These are phyloP conservation scores for Rhizopogon roseolus DNA, from an alignment of 768 basidiomycete genomes.

Conservation along the genomic window DNA sequence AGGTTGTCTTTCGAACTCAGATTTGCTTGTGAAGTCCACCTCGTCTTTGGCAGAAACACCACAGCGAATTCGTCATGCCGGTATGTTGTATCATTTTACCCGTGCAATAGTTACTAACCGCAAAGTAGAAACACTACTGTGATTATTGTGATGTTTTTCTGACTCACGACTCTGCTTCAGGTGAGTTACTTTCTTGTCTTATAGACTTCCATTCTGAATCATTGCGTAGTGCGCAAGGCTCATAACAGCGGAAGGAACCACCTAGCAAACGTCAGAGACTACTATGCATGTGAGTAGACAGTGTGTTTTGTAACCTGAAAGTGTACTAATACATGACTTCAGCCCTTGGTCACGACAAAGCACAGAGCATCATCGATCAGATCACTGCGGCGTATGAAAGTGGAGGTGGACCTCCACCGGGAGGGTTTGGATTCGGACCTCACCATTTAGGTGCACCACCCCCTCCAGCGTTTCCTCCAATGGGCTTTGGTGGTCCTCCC, in stretches of 20 bases:
- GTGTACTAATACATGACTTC: slow-evolving; percentile 10
- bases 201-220: slow-evolving; percentile 7
- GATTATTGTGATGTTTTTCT: slow-evolving; percentile 93
- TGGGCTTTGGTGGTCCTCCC: slow-evolving; percentile 51
- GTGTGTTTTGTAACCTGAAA: neutral
- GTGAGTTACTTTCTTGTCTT: slow-evolving; percentile 33
- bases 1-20: slow-evolving; percentile 25
- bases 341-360: slow-evolving; percentile 94
- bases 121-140: slow-evolving; percentile 80
- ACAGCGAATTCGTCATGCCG: slow-evolving; percentile 45
- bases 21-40: slow-evolving; percentile 9
- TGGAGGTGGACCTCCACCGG: slow-evolving; percentile 80
- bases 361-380: slow-evolving; percentile 97
- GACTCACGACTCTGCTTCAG: slow-evolving; percentile 92
- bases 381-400: slow-evolving; percentile 92
- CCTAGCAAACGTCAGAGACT: slow-evolving; percentile 92
- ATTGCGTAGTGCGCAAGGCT: slow-evolving; percentile 80
- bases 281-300: slow-evolving; percentile 77
- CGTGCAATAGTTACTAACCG: slow-evolving; percentile 4
- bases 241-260: slow-evolving; percentile 99
- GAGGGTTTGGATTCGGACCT: slow-evolving; percentile 83
- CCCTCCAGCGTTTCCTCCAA: slow-evolving; percentile 45
- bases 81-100: slow-evolving; percentile 35
- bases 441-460: slow-evolving; percentile 66
- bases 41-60: slow-evolving; percentile 20